Conservation (phyloP, 345 rosid species). For the Cardamine chenopodiifolia region DNA sequence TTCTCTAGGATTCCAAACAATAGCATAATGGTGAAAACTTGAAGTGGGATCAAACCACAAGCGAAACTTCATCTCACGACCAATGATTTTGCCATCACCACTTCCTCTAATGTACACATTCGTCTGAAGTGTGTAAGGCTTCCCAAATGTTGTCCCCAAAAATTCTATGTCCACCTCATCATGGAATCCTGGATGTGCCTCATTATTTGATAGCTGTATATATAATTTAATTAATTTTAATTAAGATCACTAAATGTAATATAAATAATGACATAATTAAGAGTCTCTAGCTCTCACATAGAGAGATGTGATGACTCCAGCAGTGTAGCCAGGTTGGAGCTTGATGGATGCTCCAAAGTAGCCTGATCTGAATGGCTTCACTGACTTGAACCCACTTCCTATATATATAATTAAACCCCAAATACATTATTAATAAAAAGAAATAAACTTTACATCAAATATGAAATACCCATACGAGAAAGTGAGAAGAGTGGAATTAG, state of each 20-base stretch:
- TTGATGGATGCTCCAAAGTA: conserved; percentile 87
- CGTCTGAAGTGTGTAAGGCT: conserved; percentile 92
- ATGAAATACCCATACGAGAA: conserved; percentile 5
- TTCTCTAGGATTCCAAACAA: conserved; percentile 88
- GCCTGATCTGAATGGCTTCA: conserved; percentile 82
- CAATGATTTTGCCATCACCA: conserved; percentile 87
- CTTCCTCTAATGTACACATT: conserved; percentile 95
- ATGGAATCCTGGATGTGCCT: conserved; percentile 86
- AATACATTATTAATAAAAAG: conserved; percentile 2
- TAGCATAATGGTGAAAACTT: conserved; percentile 84
- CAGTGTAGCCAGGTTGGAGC: conserved; percentile 92
- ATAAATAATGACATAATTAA: background rate
- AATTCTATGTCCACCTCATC: conserved; percentile 98
- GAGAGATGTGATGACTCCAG: conserved; percentile 93
- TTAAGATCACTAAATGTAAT: conserved; percentile 14
- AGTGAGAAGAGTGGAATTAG: background rate
- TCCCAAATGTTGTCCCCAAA: conserved; percentile 90
- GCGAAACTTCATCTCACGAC: conserved; percentile 92
- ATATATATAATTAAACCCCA: conserved; percentile 16
- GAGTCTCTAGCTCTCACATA: conserved; percentile 58
- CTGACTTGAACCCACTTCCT: conserved; percentile 97
- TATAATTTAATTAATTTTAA: background rate
- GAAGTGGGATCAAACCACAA: conserved; percentile 95
- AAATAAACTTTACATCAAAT: conserved; percentile 26
- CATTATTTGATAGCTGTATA: conserved; percentile 77